These are phyloP conservation scores for Fragaria vesca DNA, from an alignment of 306 rosid genomes.

Conservation along the genomic window DNA sequence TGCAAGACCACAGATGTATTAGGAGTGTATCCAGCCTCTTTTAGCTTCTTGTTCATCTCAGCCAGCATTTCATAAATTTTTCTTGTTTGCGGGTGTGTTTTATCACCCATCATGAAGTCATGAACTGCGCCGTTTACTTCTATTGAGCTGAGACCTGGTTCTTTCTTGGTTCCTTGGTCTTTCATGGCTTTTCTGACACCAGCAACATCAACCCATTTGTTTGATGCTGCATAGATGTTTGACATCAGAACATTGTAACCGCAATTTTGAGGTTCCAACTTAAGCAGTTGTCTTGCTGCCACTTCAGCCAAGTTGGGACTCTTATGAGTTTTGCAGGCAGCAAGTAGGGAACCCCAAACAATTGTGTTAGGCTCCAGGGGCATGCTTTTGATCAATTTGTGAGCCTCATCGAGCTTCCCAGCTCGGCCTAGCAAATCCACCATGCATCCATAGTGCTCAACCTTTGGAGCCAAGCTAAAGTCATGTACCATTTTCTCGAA, in stretches of 20 bases:
- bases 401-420: conserved; percentile 49
- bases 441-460: conserved; percentile 67
- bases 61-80: conserved; percentile 47
- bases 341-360: conserved; percentile 59
- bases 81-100: conserved; percentile 39
- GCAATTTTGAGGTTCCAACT: conserved; percentile 48
- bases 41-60: conserved; percentile 52
- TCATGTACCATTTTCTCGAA: conserved; percentile 46
- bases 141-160: conserved; percentile 57
- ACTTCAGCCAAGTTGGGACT: conserved; percentile 51
- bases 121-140: conserved; percentile 59
- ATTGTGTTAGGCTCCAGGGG: conserved; percentile 53
- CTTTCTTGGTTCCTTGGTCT: conserved; percentile 47
- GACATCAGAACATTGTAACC: conserved; percentile 62
- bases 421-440: conserved; percentile 72
- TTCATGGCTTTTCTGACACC: conserved; percentile 47
- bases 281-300: conserved; percentile 50
- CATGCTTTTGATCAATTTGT: conserved; percentile 44
- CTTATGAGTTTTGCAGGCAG: conserved; percentile 58
- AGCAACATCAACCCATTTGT: conserved; percentile 59
- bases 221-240: conserved; percentile 58
- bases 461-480: conserved; percentile 46
- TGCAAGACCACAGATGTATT: conserved; percentile 45
- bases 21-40: conserved; percentile 50
- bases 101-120: conserved; percentile 60